Conservation (phyloP, 345 rosid species). For the Citrus sinensis region DVS_A1.0 CM039169.1:22556001-22556500, state of each 20-base stretch:
- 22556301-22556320: slow-evolving; percentile 49
- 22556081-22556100: neutral
- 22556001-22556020: neutral
- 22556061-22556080: no score
- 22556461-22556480: neutral
- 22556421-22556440: neutral
- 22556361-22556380: slow-evolving; percentile 1
- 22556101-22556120: neutral
- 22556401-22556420: neutral
- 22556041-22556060: neutral
- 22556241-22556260: slow-evolving; percentile 29
- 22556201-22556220: slow-evolving; percentile 21
- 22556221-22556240: slow-evolving; percentile 20
- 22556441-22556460: neutral
- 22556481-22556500: slow-evolving; percentile 9
- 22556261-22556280: slow-evolving; percentile 62
- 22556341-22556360: slow-evolving; percentile 62
- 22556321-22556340: slow-evolving; percentile 49
- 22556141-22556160: neutral
- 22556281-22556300: slow-evolving; percentile 53
- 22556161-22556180: neutral
- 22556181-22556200: slow-evolving; percentile 22
- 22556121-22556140: neutral
- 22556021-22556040: neutral
- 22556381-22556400: no score